phyloP scores from a whole-genome alignment of 192 early-diverging fungal genomes.

The Backusella psychrophila region DNA sequence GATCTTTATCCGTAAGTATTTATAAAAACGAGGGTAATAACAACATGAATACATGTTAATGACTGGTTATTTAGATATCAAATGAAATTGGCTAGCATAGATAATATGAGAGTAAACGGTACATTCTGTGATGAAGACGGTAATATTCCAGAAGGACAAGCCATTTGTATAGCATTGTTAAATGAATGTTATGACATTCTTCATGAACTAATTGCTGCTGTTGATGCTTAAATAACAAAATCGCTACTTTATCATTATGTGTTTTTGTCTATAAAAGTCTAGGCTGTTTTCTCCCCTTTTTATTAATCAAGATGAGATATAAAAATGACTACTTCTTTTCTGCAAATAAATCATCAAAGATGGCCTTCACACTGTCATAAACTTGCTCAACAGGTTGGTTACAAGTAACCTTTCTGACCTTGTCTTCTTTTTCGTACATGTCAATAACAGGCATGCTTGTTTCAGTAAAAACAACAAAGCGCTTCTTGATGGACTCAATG shows the following conservation, averaged over 20 bases:
- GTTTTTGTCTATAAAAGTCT: background rate
- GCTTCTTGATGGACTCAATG: conserved; percentile 92
- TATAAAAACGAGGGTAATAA: background rate
- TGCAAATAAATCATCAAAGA: conserved; percentile 17
- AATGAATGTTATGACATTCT: conserved; percentile 88
- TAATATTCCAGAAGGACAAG: conserved; percentile 77
- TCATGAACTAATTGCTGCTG: conserved; percentile 65
- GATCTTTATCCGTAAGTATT: conserved; percentile 7
- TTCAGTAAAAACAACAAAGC: conserved; percentile 85
- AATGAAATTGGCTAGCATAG: conserved; percentile 82
- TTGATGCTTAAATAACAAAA: conserved; percentile 20
- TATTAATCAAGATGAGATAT: background rate
- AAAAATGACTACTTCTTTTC: background rate
- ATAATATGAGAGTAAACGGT: conserved; percentile 79
- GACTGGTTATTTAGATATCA: conserved; percentile 82
- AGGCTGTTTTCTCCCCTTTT: background rate
- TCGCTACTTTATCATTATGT: background rate
- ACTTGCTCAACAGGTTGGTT: conserved; percentile 21
- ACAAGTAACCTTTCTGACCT: conserved; percentile 71
- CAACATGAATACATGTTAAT: background rate
- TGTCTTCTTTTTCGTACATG: conserved; percentile 69
- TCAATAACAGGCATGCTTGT: conserved; percentile 91
- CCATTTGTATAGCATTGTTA: conserved; percentile 78
- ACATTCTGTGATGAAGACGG: conserved; percentile 85
- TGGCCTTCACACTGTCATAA: conserved; percentile 3